Base-by-base conservation (phyloP, 441 rosid genomes). In the Mallotus repandus region DNA sequence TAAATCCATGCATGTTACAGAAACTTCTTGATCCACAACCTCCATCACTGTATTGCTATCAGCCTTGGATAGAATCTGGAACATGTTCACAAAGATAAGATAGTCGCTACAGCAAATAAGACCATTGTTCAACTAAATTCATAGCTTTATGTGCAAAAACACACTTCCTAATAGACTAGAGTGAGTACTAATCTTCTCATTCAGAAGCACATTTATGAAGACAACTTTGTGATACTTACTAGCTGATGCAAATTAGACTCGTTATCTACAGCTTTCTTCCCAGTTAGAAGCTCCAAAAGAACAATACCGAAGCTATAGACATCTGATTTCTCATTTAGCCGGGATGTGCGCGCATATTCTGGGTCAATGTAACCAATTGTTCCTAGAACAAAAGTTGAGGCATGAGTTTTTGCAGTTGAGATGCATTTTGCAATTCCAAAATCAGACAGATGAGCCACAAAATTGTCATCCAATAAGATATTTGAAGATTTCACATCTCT, bases 311-410 rank as follows among this genome's bases (percentile, higher is more conserved):
- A 95, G 82, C 99, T 95, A 72, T 95, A 95, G 32, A 95, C 84
- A 86, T 95, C 99, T 9, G 99, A 95, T 63, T 91, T 95, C 73
- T 95, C 99, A 49, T 84, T 95, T 38, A 93, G 84, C 49, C 94
- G 85, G 0, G 97, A 91, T 9, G 97, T 95, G 18, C 91, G 84
- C 8, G 99, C 99, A 84, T 95, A 95, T 81, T 91, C 99, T 0
- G 99, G 99, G 32, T 95, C 99, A 8, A 95, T 95, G 68, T 95
- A 95, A 69, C 99, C 99, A 19, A 95, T 90, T 0, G 99, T 95
- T 69, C 99, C 99, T 12, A 93, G 81, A 74, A 95, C 91, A 70
- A 68, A 89, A n/a, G 99, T 95, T 1, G 95, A 93, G 32, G 98
- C 86, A 80, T 95, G 89, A 7, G 99, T 57, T 78, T 84, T 90